Percentiles rank a stretch among this genome's conserved stretches.
These are phyloP conservation scores for Backusella tuberculispora DNA, from an alignment of 192 early-diverging fungal species.

Conservation along the genomic window DNA sequence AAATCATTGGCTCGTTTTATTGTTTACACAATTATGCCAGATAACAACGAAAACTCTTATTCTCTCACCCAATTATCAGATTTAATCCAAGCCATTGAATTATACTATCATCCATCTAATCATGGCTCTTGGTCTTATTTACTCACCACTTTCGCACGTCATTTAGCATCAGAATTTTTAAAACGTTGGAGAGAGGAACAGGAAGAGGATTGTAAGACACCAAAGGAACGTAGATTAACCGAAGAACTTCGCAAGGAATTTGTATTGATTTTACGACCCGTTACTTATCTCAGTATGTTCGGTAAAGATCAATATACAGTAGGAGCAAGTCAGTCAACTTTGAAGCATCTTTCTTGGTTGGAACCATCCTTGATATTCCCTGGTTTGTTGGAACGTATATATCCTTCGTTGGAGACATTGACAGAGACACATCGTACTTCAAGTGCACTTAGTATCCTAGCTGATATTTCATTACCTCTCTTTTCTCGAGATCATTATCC, in stretches of 20 bases:
- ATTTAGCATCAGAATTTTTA: slow-evolving; percentile 69
- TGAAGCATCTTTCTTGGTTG: slow-evolving; percentile 77
- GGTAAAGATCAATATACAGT: slow-evolving; percentile 73
- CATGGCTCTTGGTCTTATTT: slow-evolving; percentile 80
- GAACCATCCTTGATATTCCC: slow-evolving; percentile 81
- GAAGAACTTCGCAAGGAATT: slow-evolving; percentile 56
- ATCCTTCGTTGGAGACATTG: slow-evolving; percentile 83
- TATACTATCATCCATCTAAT: slow-evolving; percentile 94
- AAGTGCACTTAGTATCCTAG: slow-evolving; percentile 77
- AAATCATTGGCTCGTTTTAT: slow-evolving; percentile 78
- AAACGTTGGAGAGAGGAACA: slow-evolving; percentile 65
- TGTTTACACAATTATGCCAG: slow-evolving; percentile 76
- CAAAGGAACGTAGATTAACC: slow-evolving; percentile 60
- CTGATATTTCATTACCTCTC: slow-evolving; percentile 70
- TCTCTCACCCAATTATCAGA: slow-evolving; percentile 67
- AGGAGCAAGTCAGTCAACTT: slow-evolving; percentile 56
- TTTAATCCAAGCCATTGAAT: slow-evolving; percentile 85
- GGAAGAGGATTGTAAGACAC: slow-evolving; percentile 63
- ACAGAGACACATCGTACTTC: slow-evolving; percentile 92
- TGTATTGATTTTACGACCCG: slow-evolving; percentile 64
- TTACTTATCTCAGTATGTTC: slow-evolving; percentile 71
- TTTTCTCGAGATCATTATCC: slow-evolving; percentile 78
- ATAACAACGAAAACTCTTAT: slow-evolving; percentile 26
- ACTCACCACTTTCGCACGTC: slow-evolving; percentile 73
- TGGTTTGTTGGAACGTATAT: slow-evolving; percentile 81